phyloP scores from a whole-genome alignment of 176 grass and related monocot species.

The Pontederia paniculata region DNA sequence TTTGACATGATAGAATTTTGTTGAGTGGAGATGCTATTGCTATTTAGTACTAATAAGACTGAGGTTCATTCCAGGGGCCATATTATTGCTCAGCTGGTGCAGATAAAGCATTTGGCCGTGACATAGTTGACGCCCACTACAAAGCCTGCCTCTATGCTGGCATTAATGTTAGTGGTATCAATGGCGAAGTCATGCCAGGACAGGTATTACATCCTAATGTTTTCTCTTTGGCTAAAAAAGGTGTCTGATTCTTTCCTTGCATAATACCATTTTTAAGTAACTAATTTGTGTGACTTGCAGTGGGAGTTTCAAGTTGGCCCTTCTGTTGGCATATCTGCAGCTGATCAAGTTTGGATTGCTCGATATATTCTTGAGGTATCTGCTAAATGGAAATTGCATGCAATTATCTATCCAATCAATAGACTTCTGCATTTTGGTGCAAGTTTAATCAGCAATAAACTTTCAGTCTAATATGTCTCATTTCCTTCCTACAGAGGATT shows the following conservation, averaged over 20 bases:
- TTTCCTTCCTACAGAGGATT: neutral
- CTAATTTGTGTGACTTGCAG: neutral
- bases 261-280: neutral
- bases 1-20: no score
- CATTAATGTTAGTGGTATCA: neutral
- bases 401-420: neutral
- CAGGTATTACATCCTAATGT: neutral
- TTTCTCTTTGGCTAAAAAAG: neutral
- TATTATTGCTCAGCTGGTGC: neutral
- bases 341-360: conserved; percentile 1
- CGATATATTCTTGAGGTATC: neutral
- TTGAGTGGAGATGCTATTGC: no score
- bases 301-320: conserved; percentile 4
- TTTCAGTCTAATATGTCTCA: neutral
- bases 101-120: neutral
- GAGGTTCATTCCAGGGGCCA: neutral
- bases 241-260: neutral
- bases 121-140: neutral
- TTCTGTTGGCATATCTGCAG: conserved; percentile 5
- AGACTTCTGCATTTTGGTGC: neutral
- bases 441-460: neutral
- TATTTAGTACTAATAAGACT: no score
- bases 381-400: neutral
- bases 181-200: conserved; percentile 6
- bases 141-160: conserved; percentile 3